Evolutionary conservation across 1,284 basidiomycete species (phyloP), one percentile per base, ranked within the genome.

Genomic region (Leccinum insolens): DNA sequence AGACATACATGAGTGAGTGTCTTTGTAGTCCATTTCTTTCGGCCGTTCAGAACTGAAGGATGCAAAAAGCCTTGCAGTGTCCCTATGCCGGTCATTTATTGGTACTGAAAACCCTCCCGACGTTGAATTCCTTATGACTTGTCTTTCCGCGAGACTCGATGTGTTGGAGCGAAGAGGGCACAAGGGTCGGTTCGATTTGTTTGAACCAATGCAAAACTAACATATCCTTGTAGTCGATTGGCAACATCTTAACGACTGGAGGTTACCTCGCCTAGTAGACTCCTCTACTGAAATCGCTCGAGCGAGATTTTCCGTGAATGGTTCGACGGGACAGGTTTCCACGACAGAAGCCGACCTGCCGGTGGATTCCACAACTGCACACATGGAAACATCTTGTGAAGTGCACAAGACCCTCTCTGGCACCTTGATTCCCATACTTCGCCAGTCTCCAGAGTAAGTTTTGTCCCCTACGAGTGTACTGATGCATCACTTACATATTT

Each of bases 41-140:
- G 12, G 7, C 31, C 22, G 25, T n/a, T 49, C 46, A 49, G n/a
- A 49, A 1, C 46, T 49, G 5, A 49, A 5, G n/a, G 0, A 20
- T n/a, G 9, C 5, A 7, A 49, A 49, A 61, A 61, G 61, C 11
- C 49, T 96, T 12, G 89, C 94, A 0, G 88, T 87, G 1, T 89
- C 91, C 0, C 82, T 96, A 25, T 94, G 92, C 76, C 86, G 88
- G 4, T 78, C 91, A 3, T 79, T 96, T 22, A 90, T 96, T 70
- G 85, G 89, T 59, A 83, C 86, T 2, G 88, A 89, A 2, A 90
- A 90, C 72, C 85, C 88, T 4, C 92, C 94, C 71, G 95, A 96
- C 74, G 88, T 91, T 0, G 80, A 97, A n/a, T 80, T 98, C 14
- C 92, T 96, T 73, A 92, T 94, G 87, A 95, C 93, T 0, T 93